A percentile compares a stretch with the other conserved stretches of the same genome.
Conservation (phyloP, 306 rosid genomes). For the Quercus glauca region DNA sequence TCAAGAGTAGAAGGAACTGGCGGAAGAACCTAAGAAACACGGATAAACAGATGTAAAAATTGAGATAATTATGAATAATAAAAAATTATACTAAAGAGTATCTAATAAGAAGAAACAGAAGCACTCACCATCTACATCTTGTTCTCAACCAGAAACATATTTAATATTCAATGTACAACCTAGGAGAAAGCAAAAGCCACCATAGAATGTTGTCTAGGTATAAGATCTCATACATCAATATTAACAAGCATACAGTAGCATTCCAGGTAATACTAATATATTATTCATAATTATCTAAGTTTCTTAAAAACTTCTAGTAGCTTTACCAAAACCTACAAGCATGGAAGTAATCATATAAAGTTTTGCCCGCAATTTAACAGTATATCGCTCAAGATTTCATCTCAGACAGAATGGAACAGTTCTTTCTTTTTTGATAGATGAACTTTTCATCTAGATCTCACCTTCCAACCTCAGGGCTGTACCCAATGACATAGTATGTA, state of each 20-base stretch:
- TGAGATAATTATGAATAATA: neutral
- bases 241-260: too few relatives aligned
- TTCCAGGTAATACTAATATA: too few relatives aligned
- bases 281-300: too few relatives aligned
- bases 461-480: slow-evolving; percentile 37
- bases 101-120: neutral
- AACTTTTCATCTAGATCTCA: slow-evolving; percentile 2
- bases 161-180: neutral
- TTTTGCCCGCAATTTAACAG: neutral
- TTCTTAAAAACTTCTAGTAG: too few relatives aligned
- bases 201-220: neutral
- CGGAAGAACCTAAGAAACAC: slow-evolving; percentile 33
- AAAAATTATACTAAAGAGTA: neutral
- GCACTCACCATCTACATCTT: neutral
- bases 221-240: too few relatives aligned
- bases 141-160: neutral
- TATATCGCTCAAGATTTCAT: neutral
- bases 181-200: neutral
- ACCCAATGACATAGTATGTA: slow-evolving; percentile 53
- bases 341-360: neutral
- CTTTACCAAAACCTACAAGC: neutral
- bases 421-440: neutral
- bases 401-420: neutral
- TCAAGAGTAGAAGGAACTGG: slow-evolving; percentile 33
- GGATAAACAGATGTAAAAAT: neutral